Conservation (phyloP, 2,329 filamentous ascomycete genomes). For the Sclerotinia trifoliorum region DNA sequence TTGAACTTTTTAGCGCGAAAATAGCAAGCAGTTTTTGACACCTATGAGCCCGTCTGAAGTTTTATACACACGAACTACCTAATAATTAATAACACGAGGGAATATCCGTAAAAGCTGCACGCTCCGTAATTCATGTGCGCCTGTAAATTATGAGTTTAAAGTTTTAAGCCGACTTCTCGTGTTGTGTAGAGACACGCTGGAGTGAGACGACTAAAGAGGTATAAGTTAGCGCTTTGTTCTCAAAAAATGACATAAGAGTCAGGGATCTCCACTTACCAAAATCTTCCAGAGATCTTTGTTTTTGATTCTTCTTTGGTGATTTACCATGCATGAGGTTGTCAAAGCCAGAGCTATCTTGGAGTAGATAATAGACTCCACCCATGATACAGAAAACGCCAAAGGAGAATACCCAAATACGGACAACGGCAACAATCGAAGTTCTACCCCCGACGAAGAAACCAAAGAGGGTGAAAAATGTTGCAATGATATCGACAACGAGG, state of each 20-base stretch:
- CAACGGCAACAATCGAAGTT: conserved; percentile 78
- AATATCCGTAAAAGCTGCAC: conserved; percentile 20
- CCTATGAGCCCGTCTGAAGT: conserved; percentile 18
- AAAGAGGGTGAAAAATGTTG: conserved; percentile 82
- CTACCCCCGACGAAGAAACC: conserved; percentile 72
- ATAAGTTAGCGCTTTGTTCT: conserved; percentile 47
- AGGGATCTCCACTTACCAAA: conserved; percentile 63
- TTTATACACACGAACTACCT: conserved; percentile 22
- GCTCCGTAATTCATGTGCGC: conserved; percentile 15
- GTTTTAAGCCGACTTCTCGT: conserved; percentile 77
- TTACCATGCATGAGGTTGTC: conserved; percentile 94
- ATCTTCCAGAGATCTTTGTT: conserved; percentile 83
- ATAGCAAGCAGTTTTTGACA: conserved; percentile 21
- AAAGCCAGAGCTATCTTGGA: conserved; percentile 77
- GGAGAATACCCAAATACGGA: conserved; percentile 89
- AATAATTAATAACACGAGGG: conserved; percentile 22
- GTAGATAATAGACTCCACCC: conserved; percentile 72
- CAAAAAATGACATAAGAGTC: conserved; percentile 16
- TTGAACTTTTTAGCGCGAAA: conserved; percentile 12
- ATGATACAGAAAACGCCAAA: conserved; percentile 86
- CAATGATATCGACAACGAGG: conserved; percentile 75
- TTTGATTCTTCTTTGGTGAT: conserved; percentile 75
- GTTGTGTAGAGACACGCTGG: conserved; percentile 86
- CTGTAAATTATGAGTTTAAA: conserved; percentile 18
- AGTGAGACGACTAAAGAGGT: conserved; percentile 70